Percentiles rank a stretch among this genome's conserved stretches.
Conservation (phyloP, 495 filamentous ascomycete genomes). For the Aspergillus ostianus region DNA sequence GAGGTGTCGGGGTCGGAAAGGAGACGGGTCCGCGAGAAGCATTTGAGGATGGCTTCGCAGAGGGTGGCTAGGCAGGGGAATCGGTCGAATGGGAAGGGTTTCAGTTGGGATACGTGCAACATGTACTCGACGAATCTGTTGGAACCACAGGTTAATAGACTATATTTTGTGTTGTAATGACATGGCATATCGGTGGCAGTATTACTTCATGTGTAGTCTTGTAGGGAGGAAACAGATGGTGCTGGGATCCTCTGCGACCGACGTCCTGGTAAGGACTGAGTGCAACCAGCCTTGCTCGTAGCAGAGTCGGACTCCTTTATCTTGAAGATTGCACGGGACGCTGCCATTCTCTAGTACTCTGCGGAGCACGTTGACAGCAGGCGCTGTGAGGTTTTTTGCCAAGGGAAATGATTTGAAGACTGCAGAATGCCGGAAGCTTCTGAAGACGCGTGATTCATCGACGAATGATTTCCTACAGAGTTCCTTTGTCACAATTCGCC, state of each 20-base stretch:
- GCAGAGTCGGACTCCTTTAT: conserved; percentile 1
- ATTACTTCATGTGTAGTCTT: conserved; percentile 12
- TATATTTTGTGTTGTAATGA: background rate
- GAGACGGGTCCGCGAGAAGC: conserved; percentile 8
- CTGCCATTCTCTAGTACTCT: conserved; percentile 1
- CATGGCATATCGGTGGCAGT: too few relatives aligned
- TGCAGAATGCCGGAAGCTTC: background rate
- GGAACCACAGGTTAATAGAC: background rate
- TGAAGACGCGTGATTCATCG: conserved; percentile 9
- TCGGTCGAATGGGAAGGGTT: conserved; percentile 2
- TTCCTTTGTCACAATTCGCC: background rate
- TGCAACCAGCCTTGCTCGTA: conserved; percentile 17
- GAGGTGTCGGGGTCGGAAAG: background rate
- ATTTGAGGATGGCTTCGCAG: background rate
- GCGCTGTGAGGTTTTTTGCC: background rate
- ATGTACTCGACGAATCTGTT: background rate
- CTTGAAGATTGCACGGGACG: conserved; percentile 1
- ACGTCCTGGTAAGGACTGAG: conserved; percentile 1
- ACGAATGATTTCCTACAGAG: background rate
- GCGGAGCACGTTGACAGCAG: conserved; percentile 4
- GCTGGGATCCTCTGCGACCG: background rate
- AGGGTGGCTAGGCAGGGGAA: conserved; percentile 3
- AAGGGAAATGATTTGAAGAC: conserved; percentile 8
- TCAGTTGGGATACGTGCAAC: background rate
- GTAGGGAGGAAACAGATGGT: conserved; percentile 11